Conservation (phyloP, 2,329 filamentous ascomycete species). For the Teratosphaeriaceae sp. region DNA sequence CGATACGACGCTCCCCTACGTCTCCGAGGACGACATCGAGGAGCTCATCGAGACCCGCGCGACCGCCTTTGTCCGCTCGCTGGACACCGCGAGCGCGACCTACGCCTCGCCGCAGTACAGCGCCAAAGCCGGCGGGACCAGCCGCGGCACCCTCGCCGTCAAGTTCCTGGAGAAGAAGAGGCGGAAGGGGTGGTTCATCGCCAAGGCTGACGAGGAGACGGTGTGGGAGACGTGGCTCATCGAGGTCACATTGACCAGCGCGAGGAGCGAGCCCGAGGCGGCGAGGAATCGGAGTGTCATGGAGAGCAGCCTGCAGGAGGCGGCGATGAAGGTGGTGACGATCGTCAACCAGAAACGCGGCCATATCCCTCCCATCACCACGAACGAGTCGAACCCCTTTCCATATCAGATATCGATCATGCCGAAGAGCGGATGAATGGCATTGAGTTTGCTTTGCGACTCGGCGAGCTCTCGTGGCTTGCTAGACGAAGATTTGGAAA, state of each 20-base stretch:
- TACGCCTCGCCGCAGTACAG: slow-evolving; percentile 10
- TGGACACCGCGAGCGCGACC: slow-evolving; percentile 42
- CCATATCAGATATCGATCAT: slow-evolving; percentile 90
- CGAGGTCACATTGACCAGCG: slow-evolving; percentile 83
- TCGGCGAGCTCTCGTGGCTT: too few species aligned
- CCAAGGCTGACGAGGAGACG: slow-evolving; percentile 80
- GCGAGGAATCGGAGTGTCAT: slow-evolving; percentile 85
- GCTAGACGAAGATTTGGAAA: too few species aligned
- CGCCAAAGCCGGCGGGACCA: slow-evolving; percentile 20
- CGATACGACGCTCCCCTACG: slow-evolving; percentile 81
- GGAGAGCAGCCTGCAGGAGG: slow-evolving; percentile 80
- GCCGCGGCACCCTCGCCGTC: slow-evolving; percentile 69
- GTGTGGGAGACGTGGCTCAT: slow-evolving; percentile 97
- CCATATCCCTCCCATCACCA: slow-evolving; percentile 95
- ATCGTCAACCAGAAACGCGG: slow-evolving; percentile 85
- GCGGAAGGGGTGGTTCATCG: slow-evolving; percentile 69
- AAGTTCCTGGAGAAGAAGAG: slow-evolving; percentile 94
- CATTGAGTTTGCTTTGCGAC: too few species aligned
- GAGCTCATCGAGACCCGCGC: slow-evolving; percentile 89
- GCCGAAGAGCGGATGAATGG: slow-evolving; percentile 38
- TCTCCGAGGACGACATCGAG: slow-evolving; percentile 85
- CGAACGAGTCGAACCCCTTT: slow-evolving; percentile 85
- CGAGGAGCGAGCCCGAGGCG: slow-evolving; percentile 78
- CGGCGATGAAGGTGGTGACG: slow-evolving; percentile 82
- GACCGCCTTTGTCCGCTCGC: slow-evolving; percentile 68